Base-by-base conservation (phyloP, 1,284 basidiomycete species). In the Pseudozyma pruni region DNA sequence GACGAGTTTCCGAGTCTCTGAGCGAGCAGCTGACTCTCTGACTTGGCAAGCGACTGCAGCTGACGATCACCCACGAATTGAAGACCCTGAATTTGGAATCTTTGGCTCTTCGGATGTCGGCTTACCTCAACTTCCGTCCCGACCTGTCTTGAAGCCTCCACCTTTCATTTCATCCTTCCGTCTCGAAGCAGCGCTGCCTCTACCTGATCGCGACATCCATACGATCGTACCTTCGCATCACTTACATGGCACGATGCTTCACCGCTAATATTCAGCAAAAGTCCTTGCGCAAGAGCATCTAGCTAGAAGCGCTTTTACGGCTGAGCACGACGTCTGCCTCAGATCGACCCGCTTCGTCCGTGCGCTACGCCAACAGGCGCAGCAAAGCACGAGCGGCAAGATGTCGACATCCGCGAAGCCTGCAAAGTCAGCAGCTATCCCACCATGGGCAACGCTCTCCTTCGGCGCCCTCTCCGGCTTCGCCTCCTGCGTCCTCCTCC, bases 401-500 rank as follows among this genome's bases (percentile, higher is more conserved):
- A 8, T n/a, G 16, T 0, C 6, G 33, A 47, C 16, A 19, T 5
- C 45, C 16, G 22, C 19, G 17, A 29, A 29, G 11, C 27, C 27
- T 29, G 4, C 39, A 25, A 51, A 47, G 29, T 20, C 50, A 23
- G 47, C 48, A 0, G n/a, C 60, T 5, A 67, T 74, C 33, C 74
- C 77, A 13, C 74, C 77, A 8, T 72, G 62, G 31, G 75, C 76
- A 2, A 81, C 79, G 25, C 63, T 82, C 9, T 35, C 74, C 2
- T 79, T 81, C 6, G 80, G 80, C 7, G 79, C 76, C 1, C 39
- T 62, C 2, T 80, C 80, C 4, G 80, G 80, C 1, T 61, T 81
- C 10, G 72, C 75, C 1, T 81, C 80, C 3, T 82, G 80, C 42
- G 70, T 82, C 4, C 44, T 81, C 0, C 67, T 82, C 14, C 80